Conservation (phyloP, 495 filamentous ascomycete genomes). For the Penicillium nucicola region DNA sequence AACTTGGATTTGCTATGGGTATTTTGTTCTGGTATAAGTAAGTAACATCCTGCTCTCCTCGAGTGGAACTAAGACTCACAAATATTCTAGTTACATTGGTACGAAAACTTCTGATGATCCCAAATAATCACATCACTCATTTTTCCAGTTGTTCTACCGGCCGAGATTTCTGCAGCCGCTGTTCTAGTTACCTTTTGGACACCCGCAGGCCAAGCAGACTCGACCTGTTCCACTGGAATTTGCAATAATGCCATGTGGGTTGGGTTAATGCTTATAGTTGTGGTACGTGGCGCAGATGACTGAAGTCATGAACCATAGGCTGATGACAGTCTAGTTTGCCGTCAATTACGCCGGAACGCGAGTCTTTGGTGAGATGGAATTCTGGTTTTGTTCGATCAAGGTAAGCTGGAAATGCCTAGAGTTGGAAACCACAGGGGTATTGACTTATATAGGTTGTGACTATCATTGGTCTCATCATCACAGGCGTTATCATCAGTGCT, state of each 20-base stretch:
- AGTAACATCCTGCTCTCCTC: background rate
- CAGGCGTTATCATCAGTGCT: constrained; percentile 22
- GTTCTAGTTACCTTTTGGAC: constrained; percentile 46
- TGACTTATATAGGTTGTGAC: constrained; percentile 12
- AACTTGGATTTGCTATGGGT: constrained; percentile 22
- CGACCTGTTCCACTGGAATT: constrained; percentile 22
- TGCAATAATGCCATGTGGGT: constrained; percentile 29
- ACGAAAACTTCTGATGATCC: background rate
- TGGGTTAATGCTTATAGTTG: constrained; percentile 17
- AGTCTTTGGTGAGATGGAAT: constrained; percentile 25
- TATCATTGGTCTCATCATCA: constrained; percentile 25
- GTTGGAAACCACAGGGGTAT: background rate
- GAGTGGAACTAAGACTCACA: background rate
- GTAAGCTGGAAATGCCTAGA: background rate
- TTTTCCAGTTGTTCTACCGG: constrained; percentile 21
- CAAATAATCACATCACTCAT: background rate
- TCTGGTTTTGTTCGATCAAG: constrained; percentile 25
- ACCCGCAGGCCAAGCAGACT: constrained; percentile 17
- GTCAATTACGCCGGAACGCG: constrained; percentile 19
- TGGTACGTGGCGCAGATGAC: constrained; percentile 5
- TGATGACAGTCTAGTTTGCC: constrained; percentile 5
- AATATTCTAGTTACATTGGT: constrained; percentile 10
- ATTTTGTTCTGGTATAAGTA: constrained; percentile 24
- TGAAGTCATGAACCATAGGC: background rate
- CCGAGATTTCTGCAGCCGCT: constrained; percentile 36